phyloP scores from a whole-genome alignment of 371 early-diverging fungal species.

The Rhizopus delemar region DNA sequence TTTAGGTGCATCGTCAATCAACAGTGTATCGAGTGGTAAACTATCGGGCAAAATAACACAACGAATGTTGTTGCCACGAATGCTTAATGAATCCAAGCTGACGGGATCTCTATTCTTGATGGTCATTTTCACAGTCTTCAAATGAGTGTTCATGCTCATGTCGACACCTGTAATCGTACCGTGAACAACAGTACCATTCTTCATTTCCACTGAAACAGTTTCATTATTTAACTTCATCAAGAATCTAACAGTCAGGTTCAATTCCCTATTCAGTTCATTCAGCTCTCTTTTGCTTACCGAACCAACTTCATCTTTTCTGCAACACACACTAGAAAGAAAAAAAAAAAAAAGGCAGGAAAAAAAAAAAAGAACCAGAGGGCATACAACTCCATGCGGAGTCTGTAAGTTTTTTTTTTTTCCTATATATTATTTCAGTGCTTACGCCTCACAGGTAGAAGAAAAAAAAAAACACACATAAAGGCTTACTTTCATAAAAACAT shows the following conservation, averaged over 20 bases:
- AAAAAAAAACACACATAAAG: too few relatives aligned
- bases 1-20: slow-evolving; percentile 96
- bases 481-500: too few relatives aligned
- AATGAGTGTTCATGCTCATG: slow-evolving; percentile 98
- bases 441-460: too few relatives aligned
- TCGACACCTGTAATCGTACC: slow-evolving; percentile 97
- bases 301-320: slow-evolving; percentile 24
- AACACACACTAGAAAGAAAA: neutral
- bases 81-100: slow-evolving; percentile 85
- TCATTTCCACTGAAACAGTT: slow-evolving; percentile 94
- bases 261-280: neutral
- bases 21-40: slow-evolving; percentile 91
- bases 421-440: neutral
- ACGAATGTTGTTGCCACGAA: slow-evolving; percentile 95
- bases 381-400: neutral
- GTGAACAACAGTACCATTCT: slow-evolving; percentile 94
- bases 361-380: neutral
- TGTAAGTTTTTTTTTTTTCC: neutral
- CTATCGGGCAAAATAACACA: slow-evolving; percentile 95
- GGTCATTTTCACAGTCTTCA: slow-evolving; percentile 98
- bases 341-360: slow-evolving; percentile 8
- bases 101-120: slow-evolving; percentile 91
- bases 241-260: slow-evolving; percentile 65
- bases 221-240: slow-evolving; percentile 95
- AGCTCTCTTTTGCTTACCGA: slow-evolving; percentile 9